These are phyloP conservation scores for Citrus reticulata DNA, from an alignment of 345 rosid species.

Conservation along the genomic window DNA sequence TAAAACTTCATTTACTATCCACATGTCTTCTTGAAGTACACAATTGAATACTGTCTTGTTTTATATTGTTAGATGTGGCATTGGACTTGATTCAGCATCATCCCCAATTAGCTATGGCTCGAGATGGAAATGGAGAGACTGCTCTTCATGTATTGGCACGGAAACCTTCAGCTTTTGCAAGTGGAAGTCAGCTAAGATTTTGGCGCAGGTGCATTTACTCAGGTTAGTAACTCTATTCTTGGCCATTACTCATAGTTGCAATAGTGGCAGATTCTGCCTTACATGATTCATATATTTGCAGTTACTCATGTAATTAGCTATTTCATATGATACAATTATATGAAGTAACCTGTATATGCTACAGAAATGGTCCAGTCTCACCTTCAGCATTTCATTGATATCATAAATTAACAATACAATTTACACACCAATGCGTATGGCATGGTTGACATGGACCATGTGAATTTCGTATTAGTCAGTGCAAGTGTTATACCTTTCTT, in stretches of 20 bases:
- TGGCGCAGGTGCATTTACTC: slow-evolving; percentile 19
- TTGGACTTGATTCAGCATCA: slow-evolving; percentile 22
- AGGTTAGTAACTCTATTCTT: slow-evolving; percentile 25
- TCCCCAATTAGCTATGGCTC: slow-evolving; percentile 30
- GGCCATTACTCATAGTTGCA: background rate
- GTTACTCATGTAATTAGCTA: background rate
- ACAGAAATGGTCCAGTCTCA: background rate
- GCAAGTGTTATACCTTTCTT: no score
- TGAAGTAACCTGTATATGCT: background rate
- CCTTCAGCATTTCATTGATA: no score
- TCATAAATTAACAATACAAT: no score
- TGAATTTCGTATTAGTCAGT: no score
- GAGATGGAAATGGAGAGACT: slow-evolving; percentile 21
- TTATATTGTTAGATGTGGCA: slow-evolving; percentile 29
- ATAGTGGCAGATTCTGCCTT: slow-evolving; percentile 28
- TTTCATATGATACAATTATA: background rate
- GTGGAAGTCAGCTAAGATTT: background rate
- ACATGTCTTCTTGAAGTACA: background rate
- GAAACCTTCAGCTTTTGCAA: slow-evolving; percentile 11
- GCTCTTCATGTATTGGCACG: slow-evolving; percentile 19
- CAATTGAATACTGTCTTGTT: background rate
- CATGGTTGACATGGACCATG: no score
- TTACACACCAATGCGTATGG: no score
- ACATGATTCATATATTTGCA: background rate
- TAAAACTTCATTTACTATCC: background rate